Evolutionary conservation across 352 stramenopile species (phyloP).

Genomic region (Globisporangium radiosum): DNA sequence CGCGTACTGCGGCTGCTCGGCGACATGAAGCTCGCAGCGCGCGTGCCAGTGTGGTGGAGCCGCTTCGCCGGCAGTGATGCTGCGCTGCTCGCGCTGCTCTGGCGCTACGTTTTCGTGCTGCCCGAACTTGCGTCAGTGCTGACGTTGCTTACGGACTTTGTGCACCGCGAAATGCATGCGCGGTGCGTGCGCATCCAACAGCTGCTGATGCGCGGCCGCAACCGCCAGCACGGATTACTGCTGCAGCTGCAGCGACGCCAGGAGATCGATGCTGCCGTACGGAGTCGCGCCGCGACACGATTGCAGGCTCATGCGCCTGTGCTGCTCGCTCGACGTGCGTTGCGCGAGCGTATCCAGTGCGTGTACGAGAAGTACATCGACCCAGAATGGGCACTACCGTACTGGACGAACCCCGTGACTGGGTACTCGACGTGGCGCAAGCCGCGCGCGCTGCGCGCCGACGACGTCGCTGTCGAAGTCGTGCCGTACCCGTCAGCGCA

Average conservation of each 20-base stretch:
- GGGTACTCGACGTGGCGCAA: constrained; percentile 72
- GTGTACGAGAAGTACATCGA: constrained; percentile 74
- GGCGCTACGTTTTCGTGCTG: constrained; percentile 31
- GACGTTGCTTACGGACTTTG: constrained; percentile 9
- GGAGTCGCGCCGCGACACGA: constrained; percentile 16
- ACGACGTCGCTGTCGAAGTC: constrained; percentile 41
- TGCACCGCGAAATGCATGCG: constrained; percentile 17
- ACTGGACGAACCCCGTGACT: constrained; percentile 64
- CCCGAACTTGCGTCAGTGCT: constrained; percentile 19
- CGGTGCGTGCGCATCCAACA: constrained; percentile 26
- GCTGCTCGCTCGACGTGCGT: constrained; percentile 25
- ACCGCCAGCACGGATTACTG: constrained; percentile 20
- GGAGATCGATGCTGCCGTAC: constrained; percentile 12
- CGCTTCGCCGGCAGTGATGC: constrained; percentile 32
- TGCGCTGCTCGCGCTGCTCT: constrained; percentile 37
- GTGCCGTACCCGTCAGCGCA: constrained; percentile 39
- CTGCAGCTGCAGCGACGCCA: constrained; percentile 16
- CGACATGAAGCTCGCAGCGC: constrained; percentile 21
- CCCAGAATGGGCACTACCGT: constrained; percentile 46
- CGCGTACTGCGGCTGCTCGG: constrained; percentile 23
- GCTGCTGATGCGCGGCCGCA: constrained; percentile 18
- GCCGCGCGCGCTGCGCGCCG: constrained; percentile 31
- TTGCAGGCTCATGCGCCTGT: constrained; percentile 29
- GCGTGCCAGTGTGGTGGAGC: constrained; percentile 38
- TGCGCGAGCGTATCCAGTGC: constrained; percentile 25